Base-by-base conservation (phyloP, 371 early-diverging fungal genomes). In the Zychaea mexicana region DNA sequence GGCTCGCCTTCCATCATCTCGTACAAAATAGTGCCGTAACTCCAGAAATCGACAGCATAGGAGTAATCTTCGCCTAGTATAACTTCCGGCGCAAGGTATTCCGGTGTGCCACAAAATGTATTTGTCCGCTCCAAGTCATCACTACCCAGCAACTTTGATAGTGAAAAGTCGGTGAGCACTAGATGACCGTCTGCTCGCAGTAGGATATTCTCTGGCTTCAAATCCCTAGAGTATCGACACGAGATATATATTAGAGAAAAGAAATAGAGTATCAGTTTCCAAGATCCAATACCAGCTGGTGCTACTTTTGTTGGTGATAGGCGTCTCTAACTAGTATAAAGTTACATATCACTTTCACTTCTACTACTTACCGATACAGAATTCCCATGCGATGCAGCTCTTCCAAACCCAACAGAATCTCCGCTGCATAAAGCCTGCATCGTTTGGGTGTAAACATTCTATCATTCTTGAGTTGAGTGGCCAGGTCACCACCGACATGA, bases 61-160 rank as follows among this genome's bases (percentile, higher is more conserved):
- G 93, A 92, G 66, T 97, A 97, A 52, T 88, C 88, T n/a, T 83
- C 73, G 0, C 88, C 87, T 28, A 78, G 73, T 19, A 98, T 77
- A 30, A 97, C 91, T 70, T 98, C 99, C 5, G 98, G 98, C 1
- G 98, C 82, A 26, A 92, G 71, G 57, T 93, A 94, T 64, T 96
- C 98, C 2, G 96, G 90, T 3, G 99, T 97, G 3, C 98, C 98
- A 71, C 97, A 96, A 66, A 96, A 94, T 0, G 97, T 97, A 59
- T 88, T 89, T 38, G 96, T 93, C 57, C 82, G 72, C n/a, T 85
- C 83, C 19, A 77, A 65, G 33, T 69, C 73, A 68, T 47, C 24
- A 49, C 70, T n/a, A 61, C 66, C 62, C 24, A 77, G 76, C 89
- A 93, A 83, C 88, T 94, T 78, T 8, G 85, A 76, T 22, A 97